These are phyloP conservation scores for Orbilia quercus DNA, from an alignment of 2,329 filamentous ascomycete species.

Conservation along the genomic window DNA sequence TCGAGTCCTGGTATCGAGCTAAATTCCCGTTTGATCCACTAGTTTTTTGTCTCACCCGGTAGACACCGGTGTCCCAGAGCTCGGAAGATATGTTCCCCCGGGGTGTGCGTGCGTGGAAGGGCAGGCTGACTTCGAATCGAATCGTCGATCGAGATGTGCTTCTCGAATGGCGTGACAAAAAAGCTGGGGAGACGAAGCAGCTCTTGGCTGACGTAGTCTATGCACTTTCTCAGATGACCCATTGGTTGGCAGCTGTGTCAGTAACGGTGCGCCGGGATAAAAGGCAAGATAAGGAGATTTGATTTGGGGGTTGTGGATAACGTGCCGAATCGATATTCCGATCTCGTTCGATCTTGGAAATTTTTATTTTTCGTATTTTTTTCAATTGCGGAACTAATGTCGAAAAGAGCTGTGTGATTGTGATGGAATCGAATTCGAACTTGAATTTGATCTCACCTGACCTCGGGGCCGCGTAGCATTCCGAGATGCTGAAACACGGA, in stretches of 20 bases:
- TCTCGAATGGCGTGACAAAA: slow-evolving; percentile 25
- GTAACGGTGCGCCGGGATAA: slow-evolving; percentile 3
- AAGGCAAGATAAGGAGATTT: slow-evolving; percentile 1
- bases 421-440: slow-evolving; percentile 1
- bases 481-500: slow-evolving; percentile 2
- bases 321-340: slow-evolving; percentile 12
- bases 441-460: slow-evolving; percentile 24
- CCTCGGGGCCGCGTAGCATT: no score
- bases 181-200: background rate
- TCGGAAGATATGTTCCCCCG: slow-evolving; percentile 7
- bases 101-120: background rate
- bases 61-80: slow-evolving; percentile 25
- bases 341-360: no score
- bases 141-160: slow-evolving; percentile 25
- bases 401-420: background rate
- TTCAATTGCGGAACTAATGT: slow-evolving; percentile 27
- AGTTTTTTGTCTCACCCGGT: background rate
- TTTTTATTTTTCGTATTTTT: background rate
- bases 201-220: slow-evolving; percentile 41
- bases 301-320: slow-evolving; percentile 15
- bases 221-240: slow-evolving; percentile 29
- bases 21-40: background rate
- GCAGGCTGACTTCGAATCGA: slow-evolving; percentile 1
- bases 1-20: no score
- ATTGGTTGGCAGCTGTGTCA: slow-evolving; percentile 20